Evolutionary conservation across 2,329 filamentous ascomycete genomes (phyloP), one percentile per base, ranked within the genome.

Genomic region (Talaromyces amestolkiae): DNA sequence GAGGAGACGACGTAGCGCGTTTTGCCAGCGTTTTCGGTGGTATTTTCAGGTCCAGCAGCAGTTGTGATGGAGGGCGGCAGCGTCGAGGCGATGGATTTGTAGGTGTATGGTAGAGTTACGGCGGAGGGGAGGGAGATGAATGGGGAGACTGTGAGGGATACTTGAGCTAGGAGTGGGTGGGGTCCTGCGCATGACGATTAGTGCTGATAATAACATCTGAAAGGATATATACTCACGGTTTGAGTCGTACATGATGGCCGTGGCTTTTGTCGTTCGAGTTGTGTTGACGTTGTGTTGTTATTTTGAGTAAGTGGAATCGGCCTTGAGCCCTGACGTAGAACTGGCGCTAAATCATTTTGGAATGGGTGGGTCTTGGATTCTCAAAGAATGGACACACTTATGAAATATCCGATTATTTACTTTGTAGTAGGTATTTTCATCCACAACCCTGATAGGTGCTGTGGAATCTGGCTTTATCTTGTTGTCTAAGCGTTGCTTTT

Each of bases 31-130:
- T 76, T 72, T 69, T 81, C 75, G 65, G 72, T 77, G 51, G 78
- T 76, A 66, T 85, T 24, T 6, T 58, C 33, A 10, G 37, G 13
- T 27, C 27, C 27, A 8, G 35, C 51, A 3, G 27, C 27, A 66
- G 84, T 84, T 8, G 87, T 85, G 39, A 87, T 84, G 1, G 91
- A 91, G 1, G 87, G 87, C 0, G 95, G 94, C 0, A 98, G 86
- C 2, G 92, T 91, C 0, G 92, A 94, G 0, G 94, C 92, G 74
- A 98, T 89, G 11, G 88, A 86, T 76, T 93, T 94, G 85, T 97
- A 98, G 71, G 92, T 96, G 82, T 98, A 98, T 27, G 95, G 94
- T 8, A 99, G 87, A 0, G 93, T 97, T 22, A 93, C 91, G 31
- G 94, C 90, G 35, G 91, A 90, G 11, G 95, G 95, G 37, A 99